Conservation (phyloP, 1,284 basidiomycete species). For the Athelia sp. region DNA sequence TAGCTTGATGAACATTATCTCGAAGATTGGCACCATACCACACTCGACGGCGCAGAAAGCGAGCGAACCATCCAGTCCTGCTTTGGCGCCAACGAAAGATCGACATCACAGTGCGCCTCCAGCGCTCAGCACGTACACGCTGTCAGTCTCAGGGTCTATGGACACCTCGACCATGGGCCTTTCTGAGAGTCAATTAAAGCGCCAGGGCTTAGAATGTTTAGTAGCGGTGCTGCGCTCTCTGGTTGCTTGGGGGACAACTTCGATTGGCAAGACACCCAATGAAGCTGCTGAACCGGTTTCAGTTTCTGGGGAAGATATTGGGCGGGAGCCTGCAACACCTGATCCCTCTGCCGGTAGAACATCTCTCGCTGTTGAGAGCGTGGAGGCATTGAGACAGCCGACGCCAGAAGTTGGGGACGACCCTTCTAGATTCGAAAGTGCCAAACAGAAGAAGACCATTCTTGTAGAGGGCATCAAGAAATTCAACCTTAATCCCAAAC, state of each 20-base stretch:
- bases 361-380: constrained; percentile 35
- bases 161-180: constrained; percentile 64
- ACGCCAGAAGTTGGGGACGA: constrained; percentile 85
- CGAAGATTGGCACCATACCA: constrained; percentile 80
- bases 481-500: constrained; percentile 98
- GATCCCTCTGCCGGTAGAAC: constrained; percentile 51
- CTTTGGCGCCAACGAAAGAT: constrained; percentile 42
- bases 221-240: constrained; percentile 84
- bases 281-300: constrained; percentile 32
- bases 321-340: constrained; percentile 44
- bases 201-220: constrained; percentile 88
- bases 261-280: constrained; percentile 47
- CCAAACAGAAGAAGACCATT: constrained; percentile 96
- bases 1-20: constrained; percentile 90
- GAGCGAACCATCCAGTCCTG: constrained; percentile 56
- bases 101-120: constrained; percentile 54
- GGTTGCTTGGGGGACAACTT: constrained; percentile 80
- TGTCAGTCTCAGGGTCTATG: constrained; percentile 62
- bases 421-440: constrained; percentile 90
- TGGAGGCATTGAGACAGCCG: constrained; percentile 52
- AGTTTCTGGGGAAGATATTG: constrained; percentile 41
- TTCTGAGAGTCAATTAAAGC: constrained; percentile 79
- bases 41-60: constrained; percentile 49
- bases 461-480: constrained; percentile 94
- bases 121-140: constrained; percentile 61